Percentiles rank a stretch among this genome's conserved stretches.
phyloP scores from a whole-genome alignment of 2,329 filamentous ascomycete genomes.

The Scytalidium lignicola region DNA sequence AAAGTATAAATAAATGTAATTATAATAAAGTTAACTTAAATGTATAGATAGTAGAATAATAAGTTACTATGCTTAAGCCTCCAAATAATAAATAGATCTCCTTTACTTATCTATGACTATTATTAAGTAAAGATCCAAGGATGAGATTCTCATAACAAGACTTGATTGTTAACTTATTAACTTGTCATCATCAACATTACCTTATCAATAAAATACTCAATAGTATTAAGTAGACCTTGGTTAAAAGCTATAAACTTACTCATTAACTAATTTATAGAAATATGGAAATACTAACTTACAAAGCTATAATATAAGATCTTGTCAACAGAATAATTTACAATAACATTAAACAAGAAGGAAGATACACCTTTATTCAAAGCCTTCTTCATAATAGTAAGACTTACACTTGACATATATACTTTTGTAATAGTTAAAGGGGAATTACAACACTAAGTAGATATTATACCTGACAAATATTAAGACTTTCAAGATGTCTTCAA shows the following conservation, averaged over 20 bases:
- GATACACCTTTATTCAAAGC: neutral
- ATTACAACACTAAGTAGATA: neutral
- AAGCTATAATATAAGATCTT: neutral
- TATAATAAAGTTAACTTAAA: neutral
- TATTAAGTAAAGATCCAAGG: neutral
- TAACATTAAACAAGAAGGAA: neutral
- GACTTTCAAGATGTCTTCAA: neutral
- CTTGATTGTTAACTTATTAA: neutral
- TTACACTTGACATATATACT: neutral
- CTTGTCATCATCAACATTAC: neutral
- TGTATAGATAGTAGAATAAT: neutral
- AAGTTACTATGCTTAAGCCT: neutral
- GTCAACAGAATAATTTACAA: neutral
- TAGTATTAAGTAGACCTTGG: too few species aligned
- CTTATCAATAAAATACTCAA: neutral
- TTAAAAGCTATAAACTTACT: neutral
- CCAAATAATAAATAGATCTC: neutral
- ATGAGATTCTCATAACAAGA: neutral
- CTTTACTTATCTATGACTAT: neutral
- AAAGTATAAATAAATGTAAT: neutral
- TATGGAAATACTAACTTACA: neutral
- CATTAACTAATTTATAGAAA: neutral
- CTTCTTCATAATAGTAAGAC: neutral
- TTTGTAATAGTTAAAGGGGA: neutral
- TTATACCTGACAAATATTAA: neutral